Base-by-base conservation (phyloP, 2,329 filamentous ascomycete genomes). In the Atkinsonella hypoxylon region DNA sequence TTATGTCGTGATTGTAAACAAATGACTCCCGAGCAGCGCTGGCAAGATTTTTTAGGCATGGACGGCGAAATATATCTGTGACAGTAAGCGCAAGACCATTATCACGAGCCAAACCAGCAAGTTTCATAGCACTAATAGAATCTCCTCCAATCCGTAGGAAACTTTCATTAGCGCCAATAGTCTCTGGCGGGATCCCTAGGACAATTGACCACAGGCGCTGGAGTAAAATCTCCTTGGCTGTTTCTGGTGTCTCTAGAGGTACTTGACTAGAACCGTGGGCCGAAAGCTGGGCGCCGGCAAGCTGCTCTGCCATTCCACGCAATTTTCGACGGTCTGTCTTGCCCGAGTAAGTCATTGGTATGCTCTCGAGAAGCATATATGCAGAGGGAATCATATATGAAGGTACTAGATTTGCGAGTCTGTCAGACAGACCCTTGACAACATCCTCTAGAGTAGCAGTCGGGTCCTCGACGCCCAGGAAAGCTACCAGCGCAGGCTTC, bases 61-160 rank as follows among this genome's bases (percentile, higher is more conserved):
- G 55, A 22, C 51, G 38, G 32, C 34, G 45, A 49, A 74, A 71
- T 34, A 70, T 65, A 42, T 62, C 64, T 13, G 64, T 64, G 0
- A 74, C 70, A 2, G 67, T 70, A 13, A 74, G 55, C 1, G 60
- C 52, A 10, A 73, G 52, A 12, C 61, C 63, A 4, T 55, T 52
- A 1, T 56, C 59, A 48, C 67, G 61, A 4, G 69, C 68, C 31
- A 62, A 59, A 1, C 69, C 64, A 1, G 71, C 69, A 2, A 73
- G 59, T 47, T 63, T 67, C 71, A 54, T 54, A 18, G 53, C 53
- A 2, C 48, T 26, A 34, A 54, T 46, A 8, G 53, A 54, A 31
- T 54, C 53, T 11, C 53, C 53, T 8, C 53, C 53, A n/a, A 54
- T 22, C 5, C 48, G 48, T 22, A 54, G 30, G 30, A 54, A 54